A percentile compares a stretch with the other conserved stretches of the same genome.
Evolutionary conservation across 1,139 yeast species (phyloP).

Genomic region (Nakaseomyces uthaithaninus): DNA sequence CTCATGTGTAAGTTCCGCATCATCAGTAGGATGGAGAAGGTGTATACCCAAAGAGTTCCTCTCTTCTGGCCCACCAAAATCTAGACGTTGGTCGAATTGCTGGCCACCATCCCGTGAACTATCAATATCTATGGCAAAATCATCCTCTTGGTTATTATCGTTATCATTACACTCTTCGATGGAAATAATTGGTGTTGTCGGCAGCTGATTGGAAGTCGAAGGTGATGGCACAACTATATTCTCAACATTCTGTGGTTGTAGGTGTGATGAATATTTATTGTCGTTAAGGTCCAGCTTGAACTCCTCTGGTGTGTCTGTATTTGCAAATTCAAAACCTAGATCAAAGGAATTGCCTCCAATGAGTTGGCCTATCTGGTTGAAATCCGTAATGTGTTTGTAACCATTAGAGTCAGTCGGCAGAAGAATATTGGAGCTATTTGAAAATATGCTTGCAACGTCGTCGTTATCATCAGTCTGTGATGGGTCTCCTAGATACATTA

Average conservation of each 20-base stretch:
- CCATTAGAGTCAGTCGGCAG: conserved; percentile 23
- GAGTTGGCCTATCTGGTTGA: conserved; percentile 19
- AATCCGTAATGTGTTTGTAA: conserved; percentile 18
- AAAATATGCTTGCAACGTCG: conserved; percentile 27
- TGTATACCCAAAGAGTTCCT: not conserved
- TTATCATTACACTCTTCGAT: conserved; percentile 20
- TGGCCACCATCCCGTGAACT: not conserved
- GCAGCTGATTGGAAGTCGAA: conserved; percentile 8
- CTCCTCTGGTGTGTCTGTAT: conserved; percentile 7
- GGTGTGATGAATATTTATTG: not conserved
- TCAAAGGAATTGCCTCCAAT: conserved; percentile 5
- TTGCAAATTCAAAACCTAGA: conserved; percentile 2
- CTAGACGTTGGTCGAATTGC: not conserved
- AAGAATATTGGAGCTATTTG: conserved; percentile 20
- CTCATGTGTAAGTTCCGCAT: conserved; percentile 15
- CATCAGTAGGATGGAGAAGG: conserved; percentile 9
- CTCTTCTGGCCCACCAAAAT: not conserved
- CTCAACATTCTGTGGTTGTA: not conserved
- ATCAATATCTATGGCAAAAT: conserved; percentile 5
- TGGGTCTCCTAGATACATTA: conserved; percentile 2
- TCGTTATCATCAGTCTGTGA: conserved; percentile 26
- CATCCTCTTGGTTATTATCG: not conserved
- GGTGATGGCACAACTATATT: conserved; percentile 6
- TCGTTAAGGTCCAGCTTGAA: not conserved
- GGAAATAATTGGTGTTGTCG: conserved; percentile 22